Evolutionary conservation across 352 stramenopile genomes (phyloP).

Genomic region (Pythium guiyangense): DNA sequence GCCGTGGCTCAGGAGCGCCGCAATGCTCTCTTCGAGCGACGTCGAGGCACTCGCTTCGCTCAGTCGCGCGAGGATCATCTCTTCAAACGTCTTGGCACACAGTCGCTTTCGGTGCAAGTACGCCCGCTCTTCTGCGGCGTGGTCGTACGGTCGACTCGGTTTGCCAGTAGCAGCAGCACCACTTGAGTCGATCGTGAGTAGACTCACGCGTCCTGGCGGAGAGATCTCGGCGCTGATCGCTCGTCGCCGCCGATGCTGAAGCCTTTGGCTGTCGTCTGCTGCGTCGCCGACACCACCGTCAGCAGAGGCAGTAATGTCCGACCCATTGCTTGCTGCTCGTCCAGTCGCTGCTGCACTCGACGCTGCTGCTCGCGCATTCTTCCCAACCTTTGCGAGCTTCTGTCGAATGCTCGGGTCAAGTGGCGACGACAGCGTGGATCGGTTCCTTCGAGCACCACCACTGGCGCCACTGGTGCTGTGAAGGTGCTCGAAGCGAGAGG

Average conservation of each 20-base stretch:
- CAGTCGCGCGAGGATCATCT: constrained; percentile 59
- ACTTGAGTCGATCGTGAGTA: neutral
- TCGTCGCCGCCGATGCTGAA: neutral
- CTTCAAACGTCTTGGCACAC: constrained; percentile 72
- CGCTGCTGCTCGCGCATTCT: neutral
- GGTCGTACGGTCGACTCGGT: constrained; percentile 3
- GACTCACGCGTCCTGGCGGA: neutral
- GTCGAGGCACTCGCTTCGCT: constrained; percentile 7
- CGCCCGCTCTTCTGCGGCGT: constrained; percentile 17
- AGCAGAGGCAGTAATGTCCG: neutral
- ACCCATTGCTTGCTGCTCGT: neutral
- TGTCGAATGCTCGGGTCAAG: constrained; percentile 5
- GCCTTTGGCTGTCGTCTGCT: neutral
- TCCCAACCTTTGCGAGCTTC: constrained; percentile 13
- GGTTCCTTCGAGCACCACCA: neutral
- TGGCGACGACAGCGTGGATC: constrained; percentile 18
- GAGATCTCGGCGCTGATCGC: neutral
- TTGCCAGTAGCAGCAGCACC: constrained; percentile 7
- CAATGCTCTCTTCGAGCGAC: constrained; percentile 17
- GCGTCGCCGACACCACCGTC: neutral
- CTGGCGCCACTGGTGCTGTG: neutral
- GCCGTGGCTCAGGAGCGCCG: constrained; percentile 47
- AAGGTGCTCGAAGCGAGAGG: constrained; percentile 44
- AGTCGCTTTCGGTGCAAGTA: constrained; percentile 53
- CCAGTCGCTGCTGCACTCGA: too few species aligned